These are phyloP conservation scores for Apiospora saccharicola DNA, from an alignment of 2,329 filamentous ascomycete genomes.

Conservation along the genomic window DNA sequence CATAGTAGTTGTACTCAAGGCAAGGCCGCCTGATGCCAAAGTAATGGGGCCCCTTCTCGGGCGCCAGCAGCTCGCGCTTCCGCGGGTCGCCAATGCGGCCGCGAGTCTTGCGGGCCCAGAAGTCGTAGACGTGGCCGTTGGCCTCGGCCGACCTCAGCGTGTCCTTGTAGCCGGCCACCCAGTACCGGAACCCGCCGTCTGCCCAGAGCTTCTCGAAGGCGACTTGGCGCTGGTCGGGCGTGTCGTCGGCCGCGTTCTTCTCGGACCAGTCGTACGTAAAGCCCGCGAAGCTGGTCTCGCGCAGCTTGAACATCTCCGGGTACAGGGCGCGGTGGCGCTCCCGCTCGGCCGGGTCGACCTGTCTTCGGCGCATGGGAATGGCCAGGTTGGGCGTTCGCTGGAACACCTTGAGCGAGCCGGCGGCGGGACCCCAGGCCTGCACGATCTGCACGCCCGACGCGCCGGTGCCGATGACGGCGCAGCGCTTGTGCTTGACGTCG, in stretches of 20 bases:
- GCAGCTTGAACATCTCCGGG: constrained; percentile 57
- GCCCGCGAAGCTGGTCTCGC: constrained; percentile 55
- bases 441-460: constrained; percentile 68
- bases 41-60: constrained; percentile 49
- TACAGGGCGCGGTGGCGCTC: constrained; percentile 53
- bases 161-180: constrained; percentile 57
- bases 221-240: constrained; percentile 49
- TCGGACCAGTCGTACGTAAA: constrained; percentile 60
- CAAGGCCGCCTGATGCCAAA: constrained; percentile 58
- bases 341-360: constrained; percentile 53
- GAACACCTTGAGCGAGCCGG: constrained; percentile 62
- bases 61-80: constrained; percentile 50
- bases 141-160: constrained; percentile 55
- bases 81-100: constrained; percentile 58
- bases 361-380: constrained; percentile 62
- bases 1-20: constrained; percentile 39
- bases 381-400: constrained; percentile 71
- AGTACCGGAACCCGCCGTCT: constrained; percentile 58
- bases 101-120: constrained; percentile 54
- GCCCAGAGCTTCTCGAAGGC: constrained; percentile 59
- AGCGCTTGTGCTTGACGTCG: constrained; percentile 61
- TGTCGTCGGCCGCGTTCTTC: constrained; percentile 53
- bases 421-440: constrained; percentile 63
- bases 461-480: constrained; percentile 69
- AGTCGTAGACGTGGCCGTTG: constrained; percentile 61